These are phyloP conservation scores for Eucalyptus curtisii DNA, from an alignment of 345 rosid species.

Conservation along the genomic window DNA sequence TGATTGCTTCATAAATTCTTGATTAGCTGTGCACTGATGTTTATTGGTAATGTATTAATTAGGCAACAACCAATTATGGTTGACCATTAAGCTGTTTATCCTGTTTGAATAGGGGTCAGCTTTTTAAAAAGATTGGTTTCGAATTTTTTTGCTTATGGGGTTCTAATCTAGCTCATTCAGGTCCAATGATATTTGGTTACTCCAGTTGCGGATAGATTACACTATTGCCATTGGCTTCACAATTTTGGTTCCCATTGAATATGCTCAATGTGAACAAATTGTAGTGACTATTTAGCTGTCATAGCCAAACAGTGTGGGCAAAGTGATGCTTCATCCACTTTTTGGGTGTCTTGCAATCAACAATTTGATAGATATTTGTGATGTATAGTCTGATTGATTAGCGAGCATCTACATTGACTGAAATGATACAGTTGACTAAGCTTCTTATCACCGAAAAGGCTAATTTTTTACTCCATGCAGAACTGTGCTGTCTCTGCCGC, in stretches of 20 bases:
- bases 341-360: neutral
- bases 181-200: neutral
- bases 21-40: neutral
- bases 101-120: neutral
- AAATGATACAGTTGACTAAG: neutral
- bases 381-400: neutral
- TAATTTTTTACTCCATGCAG: slow-evolving; percentile 29
- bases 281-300: neutral
- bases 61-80: neutral
- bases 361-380: neutral
- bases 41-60: neutral
- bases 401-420: neutral
- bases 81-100: neutral
- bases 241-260: neutral
- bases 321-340: neutral
- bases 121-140: neutral
- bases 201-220: neutral
- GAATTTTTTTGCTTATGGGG: neutral
- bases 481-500: slow-evolving; percentile 85
- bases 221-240: neutral
- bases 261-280: neutral
- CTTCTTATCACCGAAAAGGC: slow-evolving; percentile 47
- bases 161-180: neutral
- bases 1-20: neutral
- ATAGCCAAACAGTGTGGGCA: neutral